A percentile compares a stretch with the other conserved stretches of the same genome.
phyloP scores from a whole-genome alignment of 208 protist species.

The Trypanosoma scelopori region DNA sequence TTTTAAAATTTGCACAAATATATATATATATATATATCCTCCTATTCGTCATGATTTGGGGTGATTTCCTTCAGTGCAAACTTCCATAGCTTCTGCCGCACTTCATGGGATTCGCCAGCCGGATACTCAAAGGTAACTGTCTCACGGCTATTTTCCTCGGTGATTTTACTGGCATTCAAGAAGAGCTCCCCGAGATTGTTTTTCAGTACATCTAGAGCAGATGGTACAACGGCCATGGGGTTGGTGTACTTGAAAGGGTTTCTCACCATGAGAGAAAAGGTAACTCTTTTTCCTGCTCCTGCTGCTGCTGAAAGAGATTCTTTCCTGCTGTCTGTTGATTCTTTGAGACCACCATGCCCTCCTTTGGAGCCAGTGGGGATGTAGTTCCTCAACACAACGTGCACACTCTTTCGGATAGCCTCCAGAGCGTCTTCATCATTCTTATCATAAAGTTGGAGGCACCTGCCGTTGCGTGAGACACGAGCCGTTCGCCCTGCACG shows the following conservation, averaged over 20 bases:
- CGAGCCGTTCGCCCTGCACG: constrained; percentile 95
- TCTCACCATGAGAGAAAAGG: constrained; percentile 58
- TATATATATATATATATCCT: not conserved
- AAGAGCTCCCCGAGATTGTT: constrained; percentile 45
- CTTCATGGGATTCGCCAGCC: constrained; percentile 41
- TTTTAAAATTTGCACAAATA: too few relatives aligned
- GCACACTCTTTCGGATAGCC: constrained; percentile 59
- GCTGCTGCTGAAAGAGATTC: not conserved
- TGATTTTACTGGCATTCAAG: constrained; percentile 28
- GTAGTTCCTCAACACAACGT: constrained; percentile 57
- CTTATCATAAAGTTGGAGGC: constrained; percentile 84
- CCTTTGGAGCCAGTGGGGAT: constrained; percentile 19
- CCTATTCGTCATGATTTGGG: constrained; percentile 1
- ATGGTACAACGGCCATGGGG: constrained; percentile 46
- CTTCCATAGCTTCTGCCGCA: constrained; percentile 82
- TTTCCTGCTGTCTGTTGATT: constrained; percentile 3
- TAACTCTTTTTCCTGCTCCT: not conserved
- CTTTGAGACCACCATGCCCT: constrained; percentile 3
- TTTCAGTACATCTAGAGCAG: constrained; percentile 64
- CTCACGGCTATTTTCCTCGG: constrained; percentile 31
- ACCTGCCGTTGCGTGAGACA: constrained; percentile 78
- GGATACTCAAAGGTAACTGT: constrained; percentile 60
- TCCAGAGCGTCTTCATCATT: constrained; percentile 45
- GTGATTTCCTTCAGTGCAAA: constrained; percentile 74
- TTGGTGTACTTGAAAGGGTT: constrained; percentile 73